Base-by-base conservation (phyloP, 2,329 filamentous ascomycete genomes). In the Neofusicoccum cordaticola region DNA sequence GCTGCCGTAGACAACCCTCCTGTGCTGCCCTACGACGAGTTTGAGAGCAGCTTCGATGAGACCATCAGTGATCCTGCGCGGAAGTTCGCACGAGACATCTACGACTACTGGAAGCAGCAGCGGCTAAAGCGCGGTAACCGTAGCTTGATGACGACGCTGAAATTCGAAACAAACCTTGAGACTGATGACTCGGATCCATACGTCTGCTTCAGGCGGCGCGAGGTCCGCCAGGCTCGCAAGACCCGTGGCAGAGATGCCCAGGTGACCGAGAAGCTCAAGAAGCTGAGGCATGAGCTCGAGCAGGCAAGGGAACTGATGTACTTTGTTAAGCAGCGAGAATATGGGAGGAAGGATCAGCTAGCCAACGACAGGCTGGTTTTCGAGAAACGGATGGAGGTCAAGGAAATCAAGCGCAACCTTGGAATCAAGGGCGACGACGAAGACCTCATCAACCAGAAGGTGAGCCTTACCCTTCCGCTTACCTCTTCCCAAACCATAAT, bases 101-200 rank as follows among this genome's bases (percentile, higher is more conserved):
- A 97, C 81, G 88, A 92, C 74, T 90, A 97, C 77, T 99, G 95
- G 95, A 93, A 89, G 78, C 80, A 83, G 67, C 86, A 87, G 72
- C 86, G 92, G 61, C 81, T 88, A 71, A 82, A 82, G 35, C 84
- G 83, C 65, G 86, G 86, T 69, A 95, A 94, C 75, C 88, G 85
- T 70, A 81, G 89, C 5, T 81, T 98, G 67, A 90, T 93, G 73
- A 87, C 92, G 7, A 84, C 82, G 22, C 86, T 98, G 75, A 97
- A 97, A 81, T 95, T 97, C 69, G 95, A 99, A 81, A 96, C 89
- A 52, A 92, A 95, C 68, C 90, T 92, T 74, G 94, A 98, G 69
- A 96, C 90, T 67, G 95, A 99, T 77, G 95, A 99, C 75, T 88
- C 91, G 71, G 95, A 99, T 79, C 95, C 95, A 56, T 99, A 97